Percentiles rank a stretch among this genome's conserved stretches.
Conservation (phyloP, 495 filamentous ascomycete genomes). For the Xylaria palmicola region DNA sequence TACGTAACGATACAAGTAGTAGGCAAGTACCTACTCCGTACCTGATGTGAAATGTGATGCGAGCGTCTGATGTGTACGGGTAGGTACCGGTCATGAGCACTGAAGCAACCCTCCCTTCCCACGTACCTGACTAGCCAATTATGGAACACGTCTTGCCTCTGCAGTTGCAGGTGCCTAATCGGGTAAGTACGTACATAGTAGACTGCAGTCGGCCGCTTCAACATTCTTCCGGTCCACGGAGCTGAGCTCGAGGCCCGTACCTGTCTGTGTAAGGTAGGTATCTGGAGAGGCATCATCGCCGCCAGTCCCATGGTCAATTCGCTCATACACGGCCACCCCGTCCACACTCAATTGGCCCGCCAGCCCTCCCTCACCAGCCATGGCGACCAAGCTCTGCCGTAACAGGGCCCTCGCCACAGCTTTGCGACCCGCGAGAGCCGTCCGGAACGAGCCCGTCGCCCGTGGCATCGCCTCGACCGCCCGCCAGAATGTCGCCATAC, state of each 20-base stretch:
- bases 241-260: background rate
- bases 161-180: background rate
- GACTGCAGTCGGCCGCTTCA: slow-evolving; percentile 6
- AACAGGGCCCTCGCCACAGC: slow-evolving; percentile 61
- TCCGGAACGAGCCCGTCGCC: slow-evolving; percentile 22
- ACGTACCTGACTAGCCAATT: too few species aligned
- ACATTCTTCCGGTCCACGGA: slow-evolving; percentile 3
- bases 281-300: background rate
- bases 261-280: background rate
- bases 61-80: too few species aligned
- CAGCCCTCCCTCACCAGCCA: slow-evolving; percentile 45
- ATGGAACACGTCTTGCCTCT: too few species aligned
- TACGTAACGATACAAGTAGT: too few species aligned
- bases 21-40: too few species aligned
- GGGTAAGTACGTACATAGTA: background rate
- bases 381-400: slow-evolving; percentile 66
- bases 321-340: slow-evolving; percentile 24
- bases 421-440: slow-evolving; percentile 50
- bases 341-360: slow-evolving; percentile 43
- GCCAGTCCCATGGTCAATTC: slow-evolving; percentile 31
- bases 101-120: too few species aligned
- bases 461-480: slow-evolving; percentile 59
- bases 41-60: too few species aligned
- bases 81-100: too few species aligned
- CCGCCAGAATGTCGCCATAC: slow-evolving; percentile 50